phyloP scores from a whole-genome alignment of 1,284 basidiomycete species.

The Ganoderma boninense region DNA sequence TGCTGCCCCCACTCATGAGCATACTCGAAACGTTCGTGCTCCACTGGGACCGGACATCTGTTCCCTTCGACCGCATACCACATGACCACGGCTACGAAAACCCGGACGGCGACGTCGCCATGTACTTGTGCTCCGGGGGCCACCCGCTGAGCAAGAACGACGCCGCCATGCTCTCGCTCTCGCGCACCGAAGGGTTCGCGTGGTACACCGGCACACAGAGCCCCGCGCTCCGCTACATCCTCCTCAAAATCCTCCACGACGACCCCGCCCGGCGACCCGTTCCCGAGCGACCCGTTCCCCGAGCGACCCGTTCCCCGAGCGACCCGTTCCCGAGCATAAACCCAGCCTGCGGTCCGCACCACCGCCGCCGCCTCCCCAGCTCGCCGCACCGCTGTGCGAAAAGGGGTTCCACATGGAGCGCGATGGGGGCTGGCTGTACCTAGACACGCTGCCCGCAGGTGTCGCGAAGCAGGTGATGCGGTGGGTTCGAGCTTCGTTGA shows the following conservation, averaged over 20 bases:
- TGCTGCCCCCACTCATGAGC: slow-evolving; percentile 22
- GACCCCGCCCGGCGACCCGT: neutral
- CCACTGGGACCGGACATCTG: slow-evolving; percentile 27
- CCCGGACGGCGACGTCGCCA: neutral
- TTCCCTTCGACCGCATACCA: slow-evolving; percentile 23
- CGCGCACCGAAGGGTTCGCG: slow-evolving; percentile 17
- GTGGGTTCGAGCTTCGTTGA: slow-evolving; percentile 23
- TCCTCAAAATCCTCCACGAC: slow-evolving; percentile 24
- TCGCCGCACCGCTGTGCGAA: slow-evolving; percentile 9
- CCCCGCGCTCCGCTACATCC: slow-evolving; percentile 22
- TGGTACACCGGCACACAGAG: slow-evolving; percentile 14
- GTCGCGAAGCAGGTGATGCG: slow-evolving; percentile 15
- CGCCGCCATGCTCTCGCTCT: neutral
- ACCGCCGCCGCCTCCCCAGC: neutral
- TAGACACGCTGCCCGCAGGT: slow-evolving; percentile 20
- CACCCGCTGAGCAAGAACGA: neutral
- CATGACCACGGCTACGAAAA: slow-evolving; percentile 19
- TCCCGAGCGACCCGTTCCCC: too few relatives aligned
- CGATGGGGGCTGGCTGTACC: slow-evolving; percentile 21
- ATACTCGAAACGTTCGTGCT: slow-evolving; percentile 22
- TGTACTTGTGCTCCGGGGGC: neutral
- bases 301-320: too few relatives aligned
- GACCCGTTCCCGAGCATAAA: too few relatives aligned
- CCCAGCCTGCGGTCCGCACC: neutral
- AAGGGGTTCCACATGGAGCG: slow-evolving; percentile 25